phyloP scores from a whole-genome alignment of 2,329 filamentous ascomycete genomes.

The Fusarium azukiicola region DNA sequence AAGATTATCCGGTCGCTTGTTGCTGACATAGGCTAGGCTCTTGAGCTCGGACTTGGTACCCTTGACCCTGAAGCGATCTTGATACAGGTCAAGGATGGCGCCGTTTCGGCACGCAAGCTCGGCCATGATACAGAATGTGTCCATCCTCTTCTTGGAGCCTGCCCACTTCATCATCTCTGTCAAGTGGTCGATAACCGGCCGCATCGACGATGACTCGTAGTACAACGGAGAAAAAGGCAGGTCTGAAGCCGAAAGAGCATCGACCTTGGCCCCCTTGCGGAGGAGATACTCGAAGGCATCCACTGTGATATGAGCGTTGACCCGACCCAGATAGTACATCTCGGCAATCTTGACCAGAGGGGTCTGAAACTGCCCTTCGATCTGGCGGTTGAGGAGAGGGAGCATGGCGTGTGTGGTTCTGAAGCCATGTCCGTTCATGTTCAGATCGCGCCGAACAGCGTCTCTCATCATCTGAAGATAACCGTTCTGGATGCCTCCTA shows the following conservation, averaged over 20 bases:
- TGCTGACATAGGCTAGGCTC: neutral
- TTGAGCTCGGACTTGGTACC: neutral
- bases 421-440: neutral
- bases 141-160: neutral
- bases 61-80: slow-evolving; percentile 18
- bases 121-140: neutral
- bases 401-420: neutral
- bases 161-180: slow-evolving; percentile 32
- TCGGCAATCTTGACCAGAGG: neutral
- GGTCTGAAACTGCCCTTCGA: neutral
- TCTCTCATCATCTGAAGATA: neutral
- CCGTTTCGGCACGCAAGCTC: slow-evolving; percentile 16
- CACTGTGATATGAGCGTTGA: neutral
- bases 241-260: slow-evolving; percentile 19
- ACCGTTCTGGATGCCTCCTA: neutral
- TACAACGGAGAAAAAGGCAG: neutral
- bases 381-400: neutral
- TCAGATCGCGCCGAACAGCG: neutral
- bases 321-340: neutral
- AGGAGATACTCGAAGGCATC: slow-evolving; percentile 11
- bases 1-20: slow-evolving; percentile 21
- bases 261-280: neutral
- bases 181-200: slow-evolving; percentile 24
- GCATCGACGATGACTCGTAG: neutral
- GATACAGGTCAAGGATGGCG: slow-evolving; percentile 32